Evolutionary conservation across 2,329 filamentous ascomycete species (phyloP), one percentile per base, ranked within the genome.

Genomic region (Colletotrichum gigasporum): DNA sequence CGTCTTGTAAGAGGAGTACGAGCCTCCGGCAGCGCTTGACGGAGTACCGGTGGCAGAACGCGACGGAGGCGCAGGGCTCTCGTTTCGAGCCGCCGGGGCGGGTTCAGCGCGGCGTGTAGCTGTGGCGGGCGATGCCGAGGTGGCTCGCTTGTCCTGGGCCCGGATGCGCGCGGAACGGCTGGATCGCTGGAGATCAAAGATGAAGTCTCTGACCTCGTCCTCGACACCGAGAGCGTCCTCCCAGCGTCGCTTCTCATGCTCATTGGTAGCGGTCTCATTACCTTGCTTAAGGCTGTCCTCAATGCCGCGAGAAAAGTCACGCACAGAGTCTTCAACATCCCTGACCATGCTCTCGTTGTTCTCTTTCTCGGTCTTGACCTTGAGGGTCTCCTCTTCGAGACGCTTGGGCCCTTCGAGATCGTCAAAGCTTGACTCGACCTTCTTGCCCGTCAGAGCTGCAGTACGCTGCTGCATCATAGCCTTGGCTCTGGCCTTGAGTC

Each of bases 381-480:
- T 91, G 67, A 91, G 88, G 70, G 84, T 96, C 78, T 99, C 95
- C 70, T 96, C 92, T 75, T 98, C 96, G 14, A 98, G 79, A 32
- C 96, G 89, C 79, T 93, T 92, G 47, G 94, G 90, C 3, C 92
- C 93, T 68, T 92, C 92, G 24, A 86, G 85, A 67, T 94, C 91
- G 68, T 96, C 92, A 65, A 90, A 86, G 45, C 81, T 82, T 2
- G 82, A 77, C 35, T 92, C 89, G 47, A 90, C 81, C 74, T 94
- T 94, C 77, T 91, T 93, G 61, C 96, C 96, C 20, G 94, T 93
- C 67, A 99, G 81, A 16, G 96, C 95, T 59, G 96, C 96, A 69
- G 96, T 94, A 64, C 96, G 91, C 73, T 97, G 94, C 80, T 98
- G 95, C 96, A 99, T 99, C 89, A 97, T 97, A 37, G 95, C 95